Evolutionary conservation across 805 yeast species (phyloP).

Genomic region (Candida chauliodis): DNA sequence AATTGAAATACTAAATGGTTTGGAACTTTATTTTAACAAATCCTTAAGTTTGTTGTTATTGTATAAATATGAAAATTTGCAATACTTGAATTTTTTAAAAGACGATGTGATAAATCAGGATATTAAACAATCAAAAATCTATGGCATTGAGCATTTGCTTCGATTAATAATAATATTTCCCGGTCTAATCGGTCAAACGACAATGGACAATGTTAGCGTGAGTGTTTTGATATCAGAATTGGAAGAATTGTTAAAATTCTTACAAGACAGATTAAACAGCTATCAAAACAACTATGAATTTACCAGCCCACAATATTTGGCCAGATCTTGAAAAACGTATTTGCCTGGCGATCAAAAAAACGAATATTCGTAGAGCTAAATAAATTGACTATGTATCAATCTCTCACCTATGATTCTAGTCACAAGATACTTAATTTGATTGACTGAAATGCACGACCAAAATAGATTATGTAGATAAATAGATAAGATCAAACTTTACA

Average conservation of each 20-base stretch:
- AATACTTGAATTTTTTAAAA: conserved; percentile 52
- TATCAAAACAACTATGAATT: conserved; percentile 33
- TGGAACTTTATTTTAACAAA: conserved; percentile 70
- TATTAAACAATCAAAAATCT: conserved; percentile 38
- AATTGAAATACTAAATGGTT: conserved; percentile 68
- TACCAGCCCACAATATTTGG: conserved; percentile 37
- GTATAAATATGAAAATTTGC: conserved; percentile 75
- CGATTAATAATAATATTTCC: conserved; percentile 78
- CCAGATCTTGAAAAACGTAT: conserved; percentile 18
- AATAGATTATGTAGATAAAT: too few relatives aligned
- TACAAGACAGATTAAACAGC: conserved; percentile 41
- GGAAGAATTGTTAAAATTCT: conserved; percentile 50
- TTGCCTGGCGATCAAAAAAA: too few relatives aligned
- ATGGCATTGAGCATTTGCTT: conserved; percentile 80
- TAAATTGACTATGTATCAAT: too few relatives aligned
- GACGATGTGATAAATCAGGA: conserved; percentile 19
- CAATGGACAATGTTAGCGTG: conserved; percentile 76
- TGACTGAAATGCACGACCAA: too few relatives aligned
- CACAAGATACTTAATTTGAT: too few relatives aligned
- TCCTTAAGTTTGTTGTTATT: conserved; percentile 65
- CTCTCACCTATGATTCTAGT: too few relatives aligned
- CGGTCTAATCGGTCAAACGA: conserved; percentile 71
- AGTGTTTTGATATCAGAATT: conserved; percentile 51
- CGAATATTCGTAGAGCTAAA: too few relatives aligned
- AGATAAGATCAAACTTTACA: too few relatives aligned